phyloP scores from a whole-genome alignment of 306 rosid genomes.

The Glycine tomentella region DNA sequence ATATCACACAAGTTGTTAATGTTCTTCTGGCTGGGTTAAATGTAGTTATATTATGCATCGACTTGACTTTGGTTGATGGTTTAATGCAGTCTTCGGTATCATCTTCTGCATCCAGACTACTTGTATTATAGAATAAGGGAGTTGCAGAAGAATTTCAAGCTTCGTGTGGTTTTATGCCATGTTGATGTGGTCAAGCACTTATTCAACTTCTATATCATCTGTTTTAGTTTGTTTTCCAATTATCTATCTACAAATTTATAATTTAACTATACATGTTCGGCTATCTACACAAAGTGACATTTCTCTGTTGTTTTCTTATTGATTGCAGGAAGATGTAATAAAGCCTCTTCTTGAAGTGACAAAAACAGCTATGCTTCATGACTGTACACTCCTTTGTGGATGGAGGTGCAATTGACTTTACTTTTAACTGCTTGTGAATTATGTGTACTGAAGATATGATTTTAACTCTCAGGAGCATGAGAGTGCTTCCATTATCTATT shows the following conservation, averaged over 20 bases:
- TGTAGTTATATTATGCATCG: constrained; percentile 21
- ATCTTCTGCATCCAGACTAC: constrained; percentile 95
- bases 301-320: constrained; percentile 36
- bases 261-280: not conserved
- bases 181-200: constrained; percentile 83
- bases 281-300: constrained; percentile 33
- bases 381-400: constrained; percentile 87
- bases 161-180: constrained; percentile 86
- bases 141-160: constrained; percentile 93
- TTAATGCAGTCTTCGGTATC: constrained; percentile 94
- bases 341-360: constrained; percentile 98
- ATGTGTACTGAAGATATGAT: constrained; percentile 23
- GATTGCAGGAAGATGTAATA: constrained; percentile 85
- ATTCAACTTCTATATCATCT: constrained; percentile 7
- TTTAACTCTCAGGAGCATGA: constrained; percentile 4
- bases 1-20: constrained; percentile 2
- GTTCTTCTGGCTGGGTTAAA: constrained; percentile 30
- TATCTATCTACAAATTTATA: constrained; percentile 21
- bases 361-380: constrained; percentile 95
- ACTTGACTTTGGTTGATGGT: constrained; percentile 39
- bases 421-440: constrained; percentile 39
- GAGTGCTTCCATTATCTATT: constrained; percentile 31
- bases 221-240: constrained; percentile 32
- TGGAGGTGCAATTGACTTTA: constrained; percentile 76
- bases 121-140: constrained; percentile 90